These are phyloP conservation scores for Typha latifolia DNA, from an alignment of 176 grass and related monocot genomes.

Conservation along the genomic window DNA sequence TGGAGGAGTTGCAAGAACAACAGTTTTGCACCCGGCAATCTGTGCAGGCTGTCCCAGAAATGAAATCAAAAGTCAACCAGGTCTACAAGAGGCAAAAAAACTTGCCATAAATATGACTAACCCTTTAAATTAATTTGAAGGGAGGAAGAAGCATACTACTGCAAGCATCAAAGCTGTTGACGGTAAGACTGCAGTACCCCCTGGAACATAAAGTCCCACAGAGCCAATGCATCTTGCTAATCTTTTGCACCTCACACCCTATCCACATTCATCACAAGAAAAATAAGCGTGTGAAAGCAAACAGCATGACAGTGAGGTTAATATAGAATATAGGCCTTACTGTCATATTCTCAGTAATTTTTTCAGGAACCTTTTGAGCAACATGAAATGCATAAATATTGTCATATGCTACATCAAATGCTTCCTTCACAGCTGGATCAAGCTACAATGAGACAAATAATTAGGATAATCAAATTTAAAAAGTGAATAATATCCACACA, in stretches of 20 bases:
- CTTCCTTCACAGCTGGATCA: constrained; percentile 81
- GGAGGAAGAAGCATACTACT: constrained; percentile 58
- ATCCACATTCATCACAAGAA: constrained; percentile 16
- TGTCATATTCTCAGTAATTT: constrained; percentile 79
- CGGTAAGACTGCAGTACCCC: constrained; percentile 88
- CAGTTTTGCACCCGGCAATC: constrained; percentile 84
- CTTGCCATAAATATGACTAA: background rate
- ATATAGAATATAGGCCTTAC: constrained; percentile 28
- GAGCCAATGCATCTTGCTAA: constrained; percentile 74
- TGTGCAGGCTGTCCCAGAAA: constrained; percentile 65
- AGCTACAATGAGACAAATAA: constrained; percentile 39
- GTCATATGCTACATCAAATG: constrained; percentile 88
- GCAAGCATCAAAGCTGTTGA: constrained; percentile 94
- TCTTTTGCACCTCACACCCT: constrained; percentile 97
- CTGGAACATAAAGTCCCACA: constrained; percentile 94
- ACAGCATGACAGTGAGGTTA: background rate
- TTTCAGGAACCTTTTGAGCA: constrained; percentile 72
- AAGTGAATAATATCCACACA: background rate
- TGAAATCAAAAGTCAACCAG: constrained; percentile 19
- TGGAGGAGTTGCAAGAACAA: constrained; percentile 91
- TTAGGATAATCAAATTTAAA: background rate
- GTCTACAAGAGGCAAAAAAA: constrained; percentile 9
- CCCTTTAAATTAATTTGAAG: constrained; percentile 7
- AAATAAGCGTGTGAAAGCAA: constrained; percentile 6
- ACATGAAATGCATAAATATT: constrained; percentile 97